These are phyloP conservation scores for Dalechampia spathulata DNA, from an alignment of 441 rosid species.

Conservation along the genomic window DNA sequence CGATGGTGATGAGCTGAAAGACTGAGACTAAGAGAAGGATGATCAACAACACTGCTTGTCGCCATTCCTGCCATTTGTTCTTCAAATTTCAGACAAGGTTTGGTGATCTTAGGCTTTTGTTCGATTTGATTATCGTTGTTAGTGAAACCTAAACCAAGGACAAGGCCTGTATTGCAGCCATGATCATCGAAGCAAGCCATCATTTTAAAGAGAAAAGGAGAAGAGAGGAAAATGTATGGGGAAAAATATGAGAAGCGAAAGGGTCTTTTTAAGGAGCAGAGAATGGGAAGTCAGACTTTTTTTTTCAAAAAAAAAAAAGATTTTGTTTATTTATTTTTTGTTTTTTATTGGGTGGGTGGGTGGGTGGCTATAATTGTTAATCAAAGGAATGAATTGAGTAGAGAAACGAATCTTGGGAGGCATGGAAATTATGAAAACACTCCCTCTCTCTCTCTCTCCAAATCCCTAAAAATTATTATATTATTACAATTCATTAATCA, in stretches of 20 bases:
- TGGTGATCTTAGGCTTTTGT: slow-evolving; percentile 19
- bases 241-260: slow-evolving; percentile 8
- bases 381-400: slow-evolving; percentile 41
- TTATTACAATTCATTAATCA: too few relatives aligned
- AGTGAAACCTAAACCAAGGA: slow-evolving; percentile 55
- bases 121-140: not conserved
- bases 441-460: too few relatives aligned
- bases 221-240: too few relatives aligned
- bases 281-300: slow-evolving; percentile 13
- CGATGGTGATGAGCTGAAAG: slow-evolving; percentile 27
- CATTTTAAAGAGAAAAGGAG: too few relatives aligned
- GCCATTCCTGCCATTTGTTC: too few relatives aligned
- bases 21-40: slow-evolving; percentile 67
- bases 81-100: slow-evolving; percentile 15
- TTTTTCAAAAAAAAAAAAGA: too few relatives aligned
- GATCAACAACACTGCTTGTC: too few relatives aligned
- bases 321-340: too few relatives aligned
- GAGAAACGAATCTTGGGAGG: slow-evolving; percentile 41
- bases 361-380: slow-evolving; percentile 62
- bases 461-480: too few relatives aligned
- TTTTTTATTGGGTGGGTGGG: slow-evolving; percentile 55
- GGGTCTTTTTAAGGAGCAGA: slow-evolving; percentile 28
- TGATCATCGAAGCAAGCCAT: slow-evolving; percentile 49
- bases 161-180: slow-evolving; percentile 59
- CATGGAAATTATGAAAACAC: slow-evolving; percentile 31